A percentile compares a stretch with the other conserved stretches of the same genome.
Conservation (phyloP, 108 stramenopile species). For the Nitzschia sp. region DNA sequence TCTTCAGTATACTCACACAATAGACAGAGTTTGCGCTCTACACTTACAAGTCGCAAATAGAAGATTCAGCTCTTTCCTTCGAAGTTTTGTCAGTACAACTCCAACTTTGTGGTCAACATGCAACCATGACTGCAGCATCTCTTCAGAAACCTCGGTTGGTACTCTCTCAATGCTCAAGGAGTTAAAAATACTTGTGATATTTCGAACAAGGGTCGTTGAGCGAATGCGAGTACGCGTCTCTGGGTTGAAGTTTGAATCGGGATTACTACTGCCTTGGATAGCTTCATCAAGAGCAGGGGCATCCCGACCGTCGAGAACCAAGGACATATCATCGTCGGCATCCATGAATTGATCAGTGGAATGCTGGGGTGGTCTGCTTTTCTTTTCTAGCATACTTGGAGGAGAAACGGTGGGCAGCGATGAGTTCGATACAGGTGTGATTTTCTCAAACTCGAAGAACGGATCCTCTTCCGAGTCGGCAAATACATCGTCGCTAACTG, state of each 20-base stretch:
- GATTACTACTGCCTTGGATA: no score
- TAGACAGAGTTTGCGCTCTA: background rate
- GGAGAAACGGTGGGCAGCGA: no score
- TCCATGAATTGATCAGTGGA: conserved; percentile 31
- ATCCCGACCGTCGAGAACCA: no score
- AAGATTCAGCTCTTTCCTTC: conserved; percentile 49
- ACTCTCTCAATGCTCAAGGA: conserved; percentile 25
- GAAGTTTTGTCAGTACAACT: conserved; percentile 40
- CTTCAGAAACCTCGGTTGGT: conserved; percentile 5
- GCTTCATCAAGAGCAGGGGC: no score
- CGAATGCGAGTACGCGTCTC: conserved; percentile 9
- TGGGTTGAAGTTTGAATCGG: no score
- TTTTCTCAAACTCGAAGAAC: conserved; percentile 2
- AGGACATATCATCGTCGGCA: conserved; percentile 22
- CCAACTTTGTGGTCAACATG: conserved; percentile 35
- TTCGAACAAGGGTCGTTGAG: conserved; percentile 40
- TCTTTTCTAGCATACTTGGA: no score
- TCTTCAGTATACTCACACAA: background rate
- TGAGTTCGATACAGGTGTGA: no score
- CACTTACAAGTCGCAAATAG: conserved; percentile 54
- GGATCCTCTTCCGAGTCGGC: conserved; percentile 24
- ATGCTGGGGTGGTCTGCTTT: no score
- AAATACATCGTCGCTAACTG: background rate
- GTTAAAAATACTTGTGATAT: conserved; percentile 49
- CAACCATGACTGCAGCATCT: conserved; percentile 34